A percentile compares a stretch with the other conserved stretches of the same genome.
These are phyloP conservation scores for Candida pseudofarinosa DNA, from an alignment of 805 yeast species.

Conservation along the genomic window DNA sequence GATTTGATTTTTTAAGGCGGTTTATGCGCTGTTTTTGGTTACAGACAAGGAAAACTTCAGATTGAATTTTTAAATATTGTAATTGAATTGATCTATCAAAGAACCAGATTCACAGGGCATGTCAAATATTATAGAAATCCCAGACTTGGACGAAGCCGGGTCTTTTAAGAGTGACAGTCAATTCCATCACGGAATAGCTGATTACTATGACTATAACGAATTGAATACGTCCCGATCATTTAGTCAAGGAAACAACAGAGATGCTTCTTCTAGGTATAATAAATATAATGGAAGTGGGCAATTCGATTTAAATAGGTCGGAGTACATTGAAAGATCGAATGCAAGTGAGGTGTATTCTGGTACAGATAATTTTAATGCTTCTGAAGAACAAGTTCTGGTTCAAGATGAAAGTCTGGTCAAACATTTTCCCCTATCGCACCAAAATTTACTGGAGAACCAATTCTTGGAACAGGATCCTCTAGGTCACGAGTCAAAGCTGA, in stretches of 20 bases:
- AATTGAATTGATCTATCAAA: no score
- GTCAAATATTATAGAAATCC: constrained; percentile 25
- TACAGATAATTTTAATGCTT: neutral
- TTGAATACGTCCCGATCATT: neutral
- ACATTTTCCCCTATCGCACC: neutral
- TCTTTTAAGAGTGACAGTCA: neutral
- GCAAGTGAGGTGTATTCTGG: neutral
- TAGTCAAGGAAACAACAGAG: constrained; percentile 1
- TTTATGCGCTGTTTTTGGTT: no score
- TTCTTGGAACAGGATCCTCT: neutral
- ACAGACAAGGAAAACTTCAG: no score
- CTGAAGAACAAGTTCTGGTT: neutral
- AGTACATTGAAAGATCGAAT: no score
- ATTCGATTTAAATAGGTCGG: neutral
- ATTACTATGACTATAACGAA: neutral
- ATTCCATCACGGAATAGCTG: neutral
- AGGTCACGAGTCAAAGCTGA: neutral
- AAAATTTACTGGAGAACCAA: neutral
- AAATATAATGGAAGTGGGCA: neutral
- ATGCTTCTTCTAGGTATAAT: constrained; percentile 4
- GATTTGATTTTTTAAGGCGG: no score
- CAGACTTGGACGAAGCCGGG: constrained; percentile 31
- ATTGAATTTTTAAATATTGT: no score
- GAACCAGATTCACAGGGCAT: no score
- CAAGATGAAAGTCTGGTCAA: neutral